Percentiles rank a stretch among this genome's conserved stretches.
Evolutionary conservation across 1,284 basidiomycete species (phyloP).

Genomic region (Fomitiporia mediterranea): DNA sequence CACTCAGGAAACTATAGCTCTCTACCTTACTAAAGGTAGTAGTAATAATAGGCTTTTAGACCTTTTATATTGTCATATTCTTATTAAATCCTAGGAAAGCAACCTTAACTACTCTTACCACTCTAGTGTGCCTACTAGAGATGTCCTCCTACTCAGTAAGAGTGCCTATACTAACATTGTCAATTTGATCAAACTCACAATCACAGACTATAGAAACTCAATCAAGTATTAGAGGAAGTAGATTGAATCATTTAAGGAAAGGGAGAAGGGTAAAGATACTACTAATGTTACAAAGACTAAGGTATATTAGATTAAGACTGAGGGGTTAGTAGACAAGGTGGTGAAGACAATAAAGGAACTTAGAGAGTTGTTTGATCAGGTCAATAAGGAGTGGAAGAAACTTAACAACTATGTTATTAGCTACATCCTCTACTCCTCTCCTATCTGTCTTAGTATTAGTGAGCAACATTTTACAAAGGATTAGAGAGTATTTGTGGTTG

Average conservation of each 20-base stretch:
- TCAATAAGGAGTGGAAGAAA: conserved; percentile 29
- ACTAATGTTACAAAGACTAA: conserved; percentile 25
- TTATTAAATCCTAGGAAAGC: conserved; percentile 22
- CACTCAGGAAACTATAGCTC: conserved; percentile 31
- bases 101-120: conserved; percentile 16
- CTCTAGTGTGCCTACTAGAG: conserved; percentile 27
- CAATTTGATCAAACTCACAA: conserved; percentile 29
- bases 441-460: conserved; percentile 27
- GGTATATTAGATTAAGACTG: conserved; percentile 20
- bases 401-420: conserved; percentile 30
- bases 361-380: conserved; percentile 28
- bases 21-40: conserved; percentile 37
- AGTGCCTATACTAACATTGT: conserved; percentile 32
- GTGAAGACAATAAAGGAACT: conserved; percentile 28
- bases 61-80: conserved; percentile 37
- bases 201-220: conserved; percentile 23
- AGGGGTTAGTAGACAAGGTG: conserved; percentile 22
- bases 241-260: conserved; percentile 23
- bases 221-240: conserved; percentile 11
- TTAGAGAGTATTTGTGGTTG: conserved; percentile 29
- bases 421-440: conserved; percentile 27
- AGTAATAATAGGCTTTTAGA: conserved; percentile 35
- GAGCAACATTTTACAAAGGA: conserved; percentile 29
- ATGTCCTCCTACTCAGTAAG: conserved; percentile 31
- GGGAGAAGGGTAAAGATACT: conserved; percentile 16